Evolutionary conservation across 2,329 filamentous ascomycete genomes (phyloP).

Genomic region (Xylaria digitata): DNA sequence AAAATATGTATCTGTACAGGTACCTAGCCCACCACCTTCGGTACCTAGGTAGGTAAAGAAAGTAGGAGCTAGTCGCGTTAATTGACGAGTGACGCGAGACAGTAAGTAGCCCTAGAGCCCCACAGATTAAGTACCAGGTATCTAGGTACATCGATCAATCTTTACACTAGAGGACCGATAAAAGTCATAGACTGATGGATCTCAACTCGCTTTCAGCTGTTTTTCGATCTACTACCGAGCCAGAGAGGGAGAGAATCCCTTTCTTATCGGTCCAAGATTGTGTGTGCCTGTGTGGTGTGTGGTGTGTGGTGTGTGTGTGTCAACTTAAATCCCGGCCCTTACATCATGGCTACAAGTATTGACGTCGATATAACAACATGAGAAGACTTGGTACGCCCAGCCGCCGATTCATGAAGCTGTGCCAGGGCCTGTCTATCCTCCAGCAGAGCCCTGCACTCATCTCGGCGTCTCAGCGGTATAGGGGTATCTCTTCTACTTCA

Average conservation of each 20-base stretch:
- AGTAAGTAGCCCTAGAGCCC: too few species aligned
- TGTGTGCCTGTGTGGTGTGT: too few species aligned
- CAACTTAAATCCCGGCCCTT: neutral
- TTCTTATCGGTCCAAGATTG: too few species aligned
- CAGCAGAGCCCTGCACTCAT: slow-evolving; percentile 1
- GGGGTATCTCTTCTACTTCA: slow-evolving; percentile 10
- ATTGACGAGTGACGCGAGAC: slow-evolving; percentile 43
- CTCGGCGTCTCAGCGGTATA: slow-evolving; percentile 6
- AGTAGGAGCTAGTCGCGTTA: too few species aligned
- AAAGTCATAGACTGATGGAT: neutral
- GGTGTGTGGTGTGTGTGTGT: neutral
- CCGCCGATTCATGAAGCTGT: slow-evolving; percentile 21
- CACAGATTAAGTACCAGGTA: too few species aligned
- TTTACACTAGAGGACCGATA: neutral
- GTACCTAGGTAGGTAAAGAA: too few species aligned
- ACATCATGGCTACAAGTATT: slow-evolving; percentile 13
- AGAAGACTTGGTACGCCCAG: slow-evolving; percentile 16
- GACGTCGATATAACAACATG: slow-evolving; percentile 26
- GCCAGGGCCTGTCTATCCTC: neutral
- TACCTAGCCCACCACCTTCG: too few species aligned
- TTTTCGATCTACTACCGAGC: neutral
- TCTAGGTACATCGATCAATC: too few species aligned
- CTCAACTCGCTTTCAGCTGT: neutral
- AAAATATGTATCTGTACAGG: neutral
- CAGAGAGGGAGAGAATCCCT: too few species aligned